These are phyloP conservation scores for Pistacia atlantica DNA, from an alignment of 345 rosid species.

Conservation along the genomic window DNA sequence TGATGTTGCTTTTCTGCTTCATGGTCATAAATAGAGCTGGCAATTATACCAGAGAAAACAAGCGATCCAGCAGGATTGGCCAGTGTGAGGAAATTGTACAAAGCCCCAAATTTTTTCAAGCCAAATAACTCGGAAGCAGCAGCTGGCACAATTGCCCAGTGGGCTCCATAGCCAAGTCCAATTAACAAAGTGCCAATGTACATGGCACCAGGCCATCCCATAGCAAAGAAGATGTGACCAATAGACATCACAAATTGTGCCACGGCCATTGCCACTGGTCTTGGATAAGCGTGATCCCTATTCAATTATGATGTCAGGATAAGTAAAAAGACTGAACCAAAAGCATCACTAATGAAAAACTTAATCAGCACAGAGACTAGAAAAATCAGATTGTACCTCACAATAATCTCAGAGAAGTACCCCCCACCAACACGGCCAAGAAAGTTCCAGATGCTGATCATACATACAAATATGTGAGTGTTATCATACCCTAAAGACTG, in stretches of 20 bases:
- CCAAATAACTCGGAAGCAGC: conserved; percentile 97
- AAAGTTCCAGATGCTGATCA: conserved; percentile 99
- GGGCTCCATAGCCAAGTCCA: conserved; percentile 97
- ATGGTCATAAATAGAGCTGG: conserved; percentile 80
- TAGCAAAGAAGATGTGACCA: conserved; percentile 87
- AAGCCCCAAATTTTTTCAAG: conserved; percentile 85
- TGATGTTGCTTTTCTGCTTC: conserved; percentile 88
- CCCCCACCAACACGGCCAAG: conserved; percentile 97
- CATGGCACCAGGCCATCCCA: conserved; percentile 95
- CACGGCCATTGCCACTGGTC: conserved; percentile 79
- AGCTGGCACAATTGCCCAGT: conserved; percentile 98
- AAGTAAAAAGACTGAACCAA: conserved; percentile 10
- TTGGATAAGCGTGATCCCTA: conserved; percentile 91
- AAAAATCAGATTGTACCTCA: conserved; percentile 51
- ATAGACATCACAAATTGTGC: conserved; percentile 88
- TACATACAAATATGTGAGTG: conserved; percentile 83
- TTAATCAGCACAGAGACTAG: not conserved
- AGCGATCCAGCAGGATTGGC: conserved; percentile 98
- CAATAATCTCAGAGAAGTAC: conserved; percentile 89
- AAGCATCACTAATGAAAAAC: not conserved
- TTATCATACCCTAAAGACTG: conserved; percentile 86
- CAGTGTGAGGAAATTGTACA: conserved; percentile 93
- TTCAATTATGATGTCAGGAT: conserved; percentile 15
- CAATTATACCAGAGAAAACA: conserved; percentile 87
- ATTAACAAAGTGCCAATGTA: conserved; percentile 83